These are phyloP conservation scores for Scheffersomyces quercinus DNA, from an alignment of 1,139 yeast genomes.

Conservation along the genomic window DNA sequence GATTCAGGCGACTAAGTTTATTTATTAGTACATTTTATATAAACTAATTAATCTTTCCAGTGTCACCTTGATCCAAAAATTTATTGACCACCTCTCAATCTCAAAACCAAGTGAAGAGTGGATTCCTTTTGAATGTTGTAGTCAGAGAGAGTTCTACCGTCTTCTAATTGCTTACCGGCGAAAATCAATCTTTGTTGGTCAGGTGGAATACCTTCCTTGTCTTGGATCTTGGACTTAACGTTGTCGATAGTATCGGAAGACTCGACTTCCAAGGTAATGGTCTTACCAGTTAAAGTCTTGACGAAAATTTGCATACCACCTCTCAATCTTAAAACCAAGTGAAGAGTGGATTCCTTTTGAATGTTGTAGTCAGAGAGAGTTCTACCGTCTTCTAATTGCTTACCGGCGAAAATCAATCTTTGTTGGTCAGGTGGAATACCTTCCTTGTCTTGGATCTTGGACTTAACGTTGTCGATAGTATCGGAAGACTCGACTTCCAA, in stretches of 20 bases:
- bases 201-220: conserved; percentile 94
- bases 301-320: conserved; percentile 80
- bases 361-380: conserved; percentile 92
- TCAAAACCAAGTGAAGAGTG: conserved; percentile 80
- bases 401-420: conserved; percentile 91
- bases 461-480: conserved; percentile 91
- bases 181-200: conserved; percentile 92
- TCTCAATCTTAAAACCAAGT: conserved; percentile 87
- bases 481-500: conserved; percentile 93
- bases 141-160: conserved; percentile 89
- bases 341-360: conserved; percentile 90
- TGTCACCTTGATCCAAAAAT: too few relatives aligned
- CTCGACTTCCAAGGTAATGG: conserved; percentile 92
- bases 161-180: conserved; percentile 94
- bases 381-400: conserved; percentile 93
- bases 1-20: too few relatives aligned
- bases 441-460: conserved; percentile 93
- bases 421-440: conserved; percentile 96
- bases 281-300: conserved; percentile 84
- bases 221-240: conserved; percentile 91
- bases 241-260: conserved; percentile 93
- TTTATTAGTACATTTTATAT: too few relatives aligned
- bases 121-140: conserved; percentile 96
- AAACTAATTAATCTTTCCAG: too few relatives aligned
- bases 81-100: conserved; percentile 79